Base-by-base conservation (phyloP, 176 grass and related monocot genomes). In the Triticum dicoccoides region DNA sequence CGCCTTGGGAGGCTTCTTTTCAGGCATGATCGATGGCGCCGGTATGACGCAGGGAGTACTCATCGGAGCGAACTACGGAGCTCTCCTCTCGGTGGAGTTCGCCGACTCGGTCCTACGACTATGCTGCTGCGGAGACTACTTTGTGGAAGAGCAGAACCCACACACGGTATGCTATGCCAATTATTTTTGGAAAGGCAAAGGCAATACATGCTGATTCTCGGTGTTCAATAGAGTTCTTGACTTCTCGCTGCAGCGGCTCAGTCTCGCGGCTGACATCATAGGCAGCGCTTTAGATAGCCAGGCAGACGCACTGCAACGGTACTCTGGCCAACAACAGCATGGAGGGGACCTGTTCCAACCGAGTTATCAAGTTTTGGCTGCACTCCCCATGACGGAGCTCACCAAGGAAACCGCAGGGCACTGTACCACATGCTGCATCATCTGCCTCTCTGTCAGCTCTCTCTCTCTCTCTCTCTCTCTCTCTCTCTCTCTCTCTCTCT, bases 301-400 rank as follows among this genome's bases (percentile, higher is more conserved):
- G 20, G 7, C 23, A 27, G 25, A 32, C 4, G 25, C 23, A 24
- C 23, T 64, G 24, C 27, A 34, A 6, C 29, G 14, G 13, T 12
- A 32, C 4, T 6, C 64, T 2, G 11, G 11, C 11, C 11, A 9
- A 14, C 45, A 77, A 20, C 92, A 89, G 54, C 37, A 38, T 38
- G 6, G 37, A 8, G 37, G 6, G 4, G 37, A 38, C 37, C 37
- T 38, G 37, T 38, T 38, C 37, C 90, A 77, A 14, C 87, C 86
- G 8, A 88, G 85, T 41, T 41, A 41, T 41, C 8, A 41, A 9
- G 39, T 41, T 2, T 90, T 13, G 24, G 3, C 5, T n/a, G 11
- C 23, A 52, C 91, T 96, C 68, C 94, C 94, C 2, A 73, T 80
- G 54, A 38, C 30, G 2, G 86, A 59, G 56, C 76, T 91, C 76